These are phyloP conservation scores for Psilocybe azurescens DNA, from an alignment of 768 basidiomycete genomes.

Conservation along the genomic window DNA sequence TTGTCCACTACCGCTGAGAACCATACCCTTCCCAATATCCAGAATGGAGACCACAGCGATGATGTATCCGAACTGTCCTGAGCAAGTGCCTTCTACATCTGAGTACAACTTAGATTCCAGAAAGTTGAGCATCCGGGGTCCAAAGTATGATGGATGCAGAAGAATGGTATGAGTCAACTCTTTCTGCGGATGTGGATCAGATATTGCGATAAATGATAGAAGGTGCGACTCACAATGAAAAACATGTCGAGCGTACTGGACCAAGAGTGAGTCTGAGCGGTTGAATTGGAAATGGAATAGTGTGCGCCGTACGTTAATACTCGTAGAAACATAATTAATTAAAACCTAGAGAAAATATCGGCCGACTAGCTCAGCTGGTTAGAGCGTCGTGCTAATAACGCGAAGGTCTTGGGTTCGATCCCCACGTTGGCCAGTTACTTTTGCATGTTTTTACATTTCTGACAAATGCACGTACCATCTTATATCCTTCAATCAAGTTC, in stretches of 20 bases:
- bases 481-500: too few species aligned
- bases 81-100: constrained; percentile 97
- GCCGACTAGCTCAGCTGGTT: constrained; percentile 95
- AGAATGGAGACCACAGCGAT: constrained; percentile 90
- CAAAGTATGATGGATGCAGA: constrained; percentile 98
- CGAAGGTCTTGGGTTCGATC: constrained; percentile 85
- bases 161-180: constrained; percentile 97
- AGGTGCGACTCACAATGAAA: constrained; percentile 63
- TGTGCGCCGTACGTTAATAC: too few species aligned
- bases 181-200: constrained; percentile 59
- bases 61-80: constrained; percentile 93
- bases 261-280: too few species aligned
- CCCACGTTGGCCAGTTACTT: constrained; percentile 67
- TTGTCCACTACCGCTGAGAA: constrained; percentile 89
- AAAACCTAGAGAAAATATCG: constrained; percentile 21
- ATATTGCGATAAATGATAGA: neutral
- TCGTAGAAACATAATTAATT: too few species aligned
- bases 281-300: too few species aligned
- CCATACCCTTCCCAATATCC: constrained; percentile 92
- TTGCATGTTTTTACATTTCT: constrained; percentile 4
- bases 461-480: too few species aligned
- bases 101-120: constrained; percentile 92
- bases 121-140: constrained; percentile 92
- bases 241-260: constrained; percentile 50
- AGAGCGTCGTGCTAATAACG: constrained; percentile 91